Evolutionary conservation across 345 rosid species (phyloP).

Genomic region (Hirschfeldia incana): DNA sequence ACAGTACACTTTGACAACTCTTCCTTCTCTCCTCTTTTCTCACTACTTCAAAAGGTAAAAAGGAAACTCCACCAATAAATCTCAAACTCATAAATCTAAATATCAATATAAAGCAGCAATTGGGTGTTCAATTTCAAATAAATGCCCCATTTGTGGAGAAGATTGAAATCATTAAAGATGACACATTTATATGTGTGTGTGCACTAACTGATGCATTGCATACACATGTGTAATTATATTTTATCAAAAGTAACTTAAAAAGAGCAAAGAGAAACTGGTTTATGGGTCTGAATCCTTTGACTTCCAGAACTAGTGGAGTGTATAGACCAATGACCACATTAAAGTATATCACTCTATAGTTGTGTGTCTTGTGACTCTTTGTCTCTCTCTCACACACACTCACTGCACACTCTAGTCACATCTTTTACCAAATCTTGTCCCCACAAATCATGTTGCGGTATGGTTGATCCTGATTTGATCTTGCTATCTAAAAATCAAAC

Average conservation of each 20-base stretch:
- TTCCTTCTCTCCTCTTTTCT: slow-evolving; percentile 34
- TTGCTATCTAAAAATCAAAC: slow-evolving; percentile 12
- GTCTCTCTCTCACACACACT: slow-evolving; percentile 18
- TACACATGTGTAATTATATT: slow-evolving; percentile 19
- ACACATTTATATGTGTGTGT: slow-evolving; percentile 12
- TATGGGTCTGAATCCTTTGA: slow-evolving; percentile 39
- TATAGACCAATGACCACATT: slow-evolving; percentile 35
- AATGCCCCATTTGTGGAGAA: slow-evolving; percentile 29
- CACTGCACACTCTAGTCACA: slow-evolving; percentile 34
- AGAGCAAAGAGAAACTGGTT: not conserved
- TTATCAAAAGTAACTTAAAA: not conserved
- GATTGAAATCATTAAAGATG: slow-evolving; percentile 22
- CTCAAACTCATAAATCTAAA: slow-evolving; percentile 9
- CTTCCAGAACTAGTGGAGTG: slow-evolving; percentile 39
- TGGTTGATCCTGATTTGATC: slow-evolving; percentile 28
- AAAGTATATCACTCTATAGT: slow-evolving; percentile 21
- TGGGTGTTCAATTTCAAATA: slow-evolving; percentile 16
- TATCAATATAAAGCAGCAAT: not conserved
- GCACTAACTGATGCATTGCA: slow-evolving; percentile 27
- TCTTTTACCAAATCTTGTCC: slow-evolving; percentile 30
- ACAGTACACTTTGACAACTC: slow-evolving; percentile 35
- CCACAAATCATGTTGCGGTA: slow-evolving; percentile 27
- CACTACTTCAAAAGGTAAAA: slow-evolving; percentile 41
- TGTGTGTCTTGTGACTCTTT: slow-evolving; percentile 39
- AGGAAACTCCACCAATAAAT: slow-evolving; percentile 19